Evolutionary conservation across 139 green algal genomes (phyloP).

Genomic region (Chlorella sp.): DNA sequence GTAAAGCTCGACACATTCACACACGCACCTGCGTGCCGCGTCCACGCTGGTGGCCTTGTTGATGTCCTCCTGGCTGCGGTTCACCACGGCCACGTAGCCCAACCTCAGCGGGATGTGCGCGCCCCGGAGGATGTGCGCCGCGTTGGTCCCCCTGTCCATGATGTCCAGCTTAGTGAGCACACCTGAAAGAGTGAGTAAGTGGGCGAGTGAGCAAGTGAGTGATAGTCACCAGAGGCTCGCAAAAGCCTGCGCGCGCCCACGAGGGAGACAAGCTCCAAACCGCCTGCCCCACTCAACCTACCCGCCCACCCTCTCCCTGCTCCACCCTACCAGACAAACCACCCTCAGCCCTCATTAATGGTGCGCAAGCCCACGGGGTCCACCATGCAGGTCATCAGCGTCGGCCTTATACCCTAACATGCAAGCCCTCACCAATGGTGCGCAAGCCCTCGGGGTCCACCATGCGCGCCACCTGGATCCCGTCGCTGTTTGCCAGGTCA

Average conservation of each 20-base stretch:
- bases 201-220: no score
- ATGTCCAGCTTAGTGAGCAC: slow-evolving; percentile 87
- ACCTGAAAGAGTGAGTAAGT: no score
- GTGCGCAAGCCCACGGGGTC: slow-evolving; percentile 68
- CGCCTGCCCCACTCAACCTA: no score
- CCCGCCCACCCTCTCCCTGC: background rate
- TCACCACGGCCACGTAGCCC: slow-evolving; percentile 89
- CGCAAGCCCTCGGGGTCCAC: slow-evolving; percentile 68
- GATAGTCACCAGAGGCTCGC: no score
- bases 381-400: slow-evolving; percentile 67
- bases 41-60: slow-evolving; percentile 41
- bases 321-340: background rate
- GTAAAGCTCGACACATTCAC: no score
- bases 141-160: slow-evolving; percentile 85
- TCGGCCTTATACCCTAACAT: background rate
- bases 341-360: slow-evolving; percentile 48
- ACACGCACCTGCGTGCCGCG: slow-evolving; percentile 44
- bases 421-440: slow-evolving; percentile 52
- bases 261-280: background rate
- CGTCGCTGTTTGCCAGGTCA: slow-evolving; percentile 81
- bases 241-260: background rate
- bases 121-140: slow-evolving; percentile 69
- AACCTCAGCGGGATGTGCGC: slow-evolving; percentile 85
- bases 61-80: slow-evolving; percentile 84
- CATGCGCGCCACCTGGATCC: slow-evolving; percentile 65